A percentile compares a stretch with the other conserved stretches of the same genome.
Conservation (phyloP, 2,329 filamentous ascomycete genomes). For the Ceratocystis eucalypticola region DNA sequence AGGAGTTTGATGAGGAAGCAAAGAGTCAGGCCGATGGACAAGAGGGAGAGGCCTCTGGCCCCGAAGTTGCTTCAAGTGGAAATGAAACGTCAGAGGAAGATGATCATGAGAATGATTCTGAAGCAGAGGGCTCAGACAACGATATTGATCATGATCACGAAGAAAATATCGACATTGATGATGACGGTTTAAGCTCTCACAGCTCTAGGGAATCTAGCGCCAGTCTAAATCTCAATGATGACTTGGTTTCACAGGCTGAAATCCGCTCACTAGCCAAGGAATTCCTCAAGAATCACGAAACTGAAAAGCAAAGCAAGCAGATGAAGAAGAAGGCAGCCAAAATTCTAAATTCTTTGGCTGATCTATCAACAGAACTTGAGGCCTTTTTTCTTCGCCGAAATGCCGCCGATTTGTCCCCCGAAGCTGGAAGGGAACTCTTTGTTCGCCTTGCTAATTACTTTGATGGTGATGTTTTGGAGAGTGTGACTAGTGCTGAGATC, state of each 20-base stretch:
- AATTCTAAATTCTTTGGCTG: slow-evolving; percentile 60
- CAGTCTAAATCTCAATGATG: slow-evolving; percentile 30
- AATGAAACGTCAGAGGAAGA: slow-evolving; percentile 8
- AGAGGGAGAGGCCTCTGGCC: slow-evolving; percentile 16
- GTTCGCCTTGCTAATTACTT: slow-evolving; percentile 68
- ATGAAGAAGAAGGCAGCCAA: slow-evolving; percentile 67
- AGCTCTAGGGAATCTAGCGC: slow-evolving; percentile 51
- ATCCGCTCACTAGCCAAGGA: slow-evolving; percentile 66
- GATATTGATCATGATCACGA: slow-evolving; percentile 22
- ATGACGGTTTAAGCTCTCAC: slow-evolving; percentile 36
- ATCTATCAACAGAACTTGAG: slow-evolving; percentile 58
- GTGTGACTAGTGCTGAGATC: slow-evolving; percentile 88
- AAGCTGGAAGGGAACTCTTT: slow-evolving; percentile 55
- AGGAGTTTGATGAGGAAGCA: slow-evolving; percentile 19
- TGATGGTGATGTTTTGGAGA: slow-evolving; percentile 74
- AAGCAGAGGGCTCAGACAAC: slow-evolving; percentile 16
- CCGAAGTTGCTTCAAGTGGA: slow-evolving; percentile 5
- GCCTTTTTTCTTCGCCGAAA: slow-evolving; percentile 50
- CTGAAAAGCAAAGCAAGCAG: slow-evolving; percentile 52
- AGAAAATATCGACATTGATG: slow-evolving; percentile 29
- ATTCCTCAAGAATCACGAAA: slow-evolving; percentile 74
- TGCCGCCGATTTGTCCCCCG: slow-evolving; percentile 31
- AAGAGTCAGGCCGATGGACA: slow-evolving; percentile 22
- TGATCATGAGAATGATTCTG: neutral
- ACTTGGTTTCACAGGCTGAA: slow-evolving; percentile 45